Evolutionary conservation across 140 eudicot species (phyloP), one percentile per base, ranked within the genome.

Genomic region (Oenanthe javanica): DNA sequence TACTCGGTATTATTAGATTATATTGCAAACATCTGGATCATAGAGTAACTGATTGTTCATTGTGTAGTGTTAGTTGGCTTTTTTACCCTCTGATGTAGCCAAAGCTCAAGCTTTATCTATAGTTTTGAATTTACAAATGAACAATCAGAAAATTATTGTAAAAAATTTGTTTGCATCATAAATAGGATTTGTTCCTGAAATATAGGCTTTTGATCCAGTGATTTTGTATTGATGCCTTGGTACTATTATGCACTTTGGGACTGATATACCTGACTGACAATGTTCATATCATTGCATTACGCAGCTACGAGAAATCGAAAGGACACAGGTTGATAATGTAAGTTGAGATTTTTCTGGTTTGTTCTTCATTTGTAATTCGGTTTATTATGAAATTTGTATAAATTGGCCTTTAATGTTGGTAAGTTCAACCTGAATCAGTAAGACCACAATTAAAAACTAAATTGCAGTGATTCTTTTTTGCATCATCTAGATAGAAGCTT

Each of bases 261-360:
- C 36, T 45, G 77, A 75, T 23, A 19, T 50, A 3, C 21, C 57
- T 76, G 67, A 27, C 66, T 76, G 46, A 76, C 27, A 76, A 27
- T 75, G 54, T 43, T 48, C 2, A 40, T 25, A 31, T 31, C 79
- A 50, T 50, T 49, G 64, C 23, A 50, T 50, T 31, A 76, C 12
- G 6, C 66, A 76, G 79, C 66, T 51, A 49, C 46, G 25, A 38
- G 79, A 76, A 50, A 76, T 76, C 7, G 66, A 14, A 76, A 76
- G 66, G 47, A 76, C 57, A n/a, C 79, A 31, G 79, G 63, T 23
- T 51, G 59, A 76, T 49, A 9, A 27, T 25, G 79, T 76, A 76
- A 15, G 79, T 76, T 50, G 7, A 14, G 66, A 50, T 76, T 76
- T 14, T 49, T 9, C 48, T 72, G 31, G 13, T 45, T 72, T 61